Evolutionary conservation across 2,329 filamentous ascomycete species (phyloP), one percentile per base, ranked within the genome.

Genomic region (Aspergillus novofumigatus): DNA sequence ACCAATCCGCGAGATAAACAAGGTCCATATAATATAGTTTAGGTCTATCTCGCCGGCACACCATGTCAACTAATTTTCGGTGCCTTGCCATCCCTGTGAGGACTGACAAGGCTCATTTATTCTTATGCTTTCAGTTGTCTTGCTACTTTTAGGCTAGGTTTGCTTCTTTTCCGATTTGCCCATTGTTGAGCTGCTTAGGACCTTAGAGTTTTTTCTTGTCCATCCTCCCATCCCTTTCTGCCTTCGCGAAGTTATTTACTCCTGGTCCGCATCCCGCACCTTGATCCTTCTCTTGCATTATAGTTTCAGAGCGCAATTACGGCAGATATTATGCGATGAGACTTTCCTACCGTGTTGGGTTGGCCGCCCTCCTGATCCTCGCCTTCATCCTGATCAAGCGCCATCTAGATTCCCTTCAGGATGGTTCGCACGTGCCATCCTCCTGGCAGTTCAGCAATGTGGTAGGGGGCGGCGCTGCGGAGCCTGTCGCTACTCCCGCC

Each of bases 331-430:
- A 64, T 64, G 59, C 62, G 35, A 67, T 66, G 64, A 65, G 70
- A 60, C 53, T 64, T 49, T 64, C 65, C 42, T 54, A 59, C 64
- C 63, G 69, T 64, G 61, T 69, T 59, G 59, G 68, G 57, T 57
- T 65, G 56, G 65, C 67, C 54, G 66, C 62, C 60, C 65, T 72
- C 51, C 65, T 72, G 52, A 62, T 72, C 60, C 35, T 70, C 57
- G 52, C 63, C 53, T 57, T 72, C 42, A 32, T 70, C 58, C 57
- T 72, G 25, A 55, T 72, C 54, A 67, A 65, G 52, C 65, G 67
- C 57, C 64, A 64, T 32, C 49, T 68, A 52, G 59, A 62, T 47
- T 38, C 58, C 50, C 48, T 61, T 38, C 55, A 61, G 53, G 57
- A 65, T 51, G 54, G 56, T 44, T 57, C 61, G 50, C 59, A 54